These are phyloP conservation scores for Mycena olivaceomarginata DNA, from an alignment of 768 basidiomycete species.

Conservation along the genomic window DNA sequence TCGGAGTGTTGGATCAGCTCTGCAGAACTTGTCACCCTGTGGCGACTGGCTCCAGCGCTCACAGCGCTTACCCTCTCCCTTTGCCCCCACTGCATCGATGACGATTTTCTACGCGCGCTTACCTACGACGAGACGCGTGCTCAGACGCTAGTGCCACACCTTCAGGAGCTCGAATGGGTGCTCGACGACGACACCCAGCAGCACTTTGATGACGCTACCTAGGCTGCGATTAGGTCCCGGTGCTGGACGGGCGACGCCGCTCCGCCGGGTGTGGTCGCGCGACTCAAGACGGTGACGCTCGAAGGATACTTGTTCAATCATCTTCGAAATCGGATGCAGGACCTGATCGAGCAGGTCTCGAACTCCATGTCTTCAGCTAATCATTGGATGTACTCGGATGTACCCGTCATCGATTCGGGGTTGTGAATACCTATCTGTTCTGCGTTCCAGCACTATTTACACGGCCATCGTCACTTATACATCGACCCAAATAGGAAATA, in stretches of 20 bases:
- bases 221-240: constrained; percentile 15
- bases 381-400: too few relatives aligned
- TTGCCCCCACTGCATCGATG: neutral
- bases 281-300: neutral
- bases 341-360: constrained; percentile 8
- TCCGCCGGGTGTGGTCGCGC: neutral
- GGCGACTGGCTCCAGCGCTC: constrained; percentile 9
- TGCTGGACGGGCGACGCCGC: constrained; percentile 1
- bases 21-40: neutral
- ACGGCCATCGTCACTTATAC: too few relatives aligned
- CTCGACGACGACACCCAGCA: neutral
- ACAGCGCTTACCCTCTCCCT: neutral
- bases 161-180: neutral
- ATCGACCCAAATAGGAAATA: too few relatives aligned
- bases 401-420: too few relatives aligned
- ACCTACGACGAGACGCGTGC: neutral
- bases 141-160: constrained; percentile 1
- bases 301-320: neutral
- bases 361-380: neutral
- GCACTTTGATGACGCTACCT: neutral
- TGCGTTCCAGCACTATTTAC: too few relatives aligned
- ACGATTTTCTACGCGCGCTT: neutral
- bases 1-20: neutral
- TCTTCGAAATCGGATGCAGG: constrained; percentile 2
- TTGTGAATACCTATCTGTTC: too few relatives aligned